Evolutionary conservation across 805 yeast species (phyloP).

Genomic region (Metschnikowia lachancei): DNA sequence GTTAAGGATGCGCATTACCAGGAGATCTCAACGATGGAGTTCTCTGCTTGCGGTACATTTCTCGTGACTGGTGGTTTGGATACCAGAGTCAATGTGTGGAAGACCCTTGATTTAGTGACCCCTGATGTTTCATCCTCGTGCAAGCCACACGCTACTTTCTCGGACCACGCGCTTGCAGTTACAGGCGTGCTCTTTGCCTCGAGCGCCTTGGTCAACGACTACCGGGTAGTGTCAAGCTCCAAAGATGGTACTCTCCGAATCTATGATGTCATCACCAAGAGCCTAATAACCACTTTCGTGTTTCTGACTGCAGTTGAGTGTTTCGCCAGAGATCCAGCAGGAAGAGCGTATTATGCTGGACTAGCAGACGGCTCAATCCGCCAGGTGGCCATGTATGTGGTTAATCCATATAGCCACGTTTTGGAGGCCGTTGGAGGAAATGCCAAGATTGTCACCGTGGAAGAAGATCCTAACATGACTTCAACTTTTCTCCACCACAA

Average conservation of each 20-base stretch:
- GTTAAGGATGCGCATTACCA: constrained; percentile 87
- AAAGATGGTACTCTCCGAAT: constrained; percentile 72
- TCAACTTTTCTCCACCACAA: constrained; percentile 54
- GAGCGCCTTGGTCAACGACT: constrained; percentile 56
- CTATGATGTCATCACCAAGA: constrained; percentile 50
- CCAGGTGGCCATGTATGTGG: constrained; percentile 49
- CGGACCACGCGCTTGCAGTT: constrained; percentile 60
- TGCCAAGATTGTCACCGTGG: constrained; percentile 50
- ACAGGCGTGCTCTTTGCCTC: constrained; percentile 45
- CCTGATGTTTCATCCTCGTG: constrained; percentile 32
- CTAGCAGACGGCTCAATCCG: constrained; percentile 59
- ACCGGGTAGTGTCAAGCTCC: constrained; percentile 66
- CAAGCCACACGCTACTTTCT: constrained; percentile 57
- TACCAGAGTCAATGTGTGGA: constrained; percentile 77
- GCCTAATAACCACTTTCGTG: constrained; percentile 69
- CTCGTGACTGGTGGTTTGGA: constrained; percentile 78
- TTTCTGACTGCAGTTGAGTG: constrained; percentile 55
- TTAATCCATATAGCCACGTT: constrained; percentile 35
- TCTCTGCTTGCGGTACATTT: constrained; percentile 59
- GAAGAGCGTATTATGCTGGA: constrained; percentile 72
- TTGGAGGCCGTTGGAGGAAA: constrained; percentile 63
- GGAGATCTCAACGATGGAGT: constrained; percentile 55
- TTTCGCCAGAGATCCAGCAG: constrained; percentile 73
- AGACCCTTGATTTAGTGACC: constrained; percentile 55
- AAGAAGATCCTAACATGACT: constrained; percentile 47